A percentile compares a stretch with the other conserved stretches of the same genome.
These are phyloP conservation scores for Coniochaeta hoffmannii DNA, from an alignment of 2,329 filamentous ascomycete genomes.

Conservation along the genomic window DNA sequence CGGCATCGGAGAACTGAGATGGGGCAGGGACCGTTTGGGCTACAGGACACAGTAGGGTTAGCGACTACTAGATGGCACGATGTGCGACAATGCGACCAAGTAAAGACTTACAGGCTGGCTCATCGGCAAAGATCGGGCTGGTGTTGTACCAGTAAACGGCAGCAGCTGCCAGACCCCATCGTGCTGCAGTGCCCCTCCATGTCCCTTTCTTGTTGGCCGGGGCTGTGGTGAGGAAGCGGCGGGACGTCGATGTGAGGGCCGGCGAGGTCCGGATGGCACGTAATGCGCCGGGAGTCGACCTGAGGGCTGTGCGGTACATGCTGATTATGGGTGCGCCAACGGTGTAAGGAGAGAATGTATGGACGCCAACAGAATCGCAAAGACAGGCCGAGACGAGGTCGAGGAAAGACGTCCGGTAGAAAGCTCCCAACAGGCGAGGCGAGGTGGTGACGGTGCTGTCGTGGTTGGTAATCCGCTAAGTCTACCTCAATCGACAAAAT, in stretches of 20 bases:
- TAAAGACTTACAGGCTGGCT: conserved; percentile 58
- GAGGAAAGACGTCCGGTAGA: neutral
- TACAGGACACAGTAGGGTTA: conserved; percentile 10
- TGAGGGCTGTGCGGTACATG: conserved; percentile 48
- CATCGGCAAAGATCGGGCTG: conserved; percentile 77
- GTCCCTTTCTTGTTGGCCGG: conserved; percentile 61
- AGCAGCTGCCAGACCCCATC: conserved; percentile 69
- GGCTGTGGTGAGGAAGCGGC: conserved; percentile 46
- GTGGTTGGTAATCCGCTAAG: conserved; percentile 4
- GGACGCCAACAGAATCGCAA: neutral
- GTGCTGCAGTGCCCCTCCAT: conserved; percentile 69
- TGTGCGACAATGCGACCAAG: neutral
- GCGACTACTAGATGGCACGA: neutral
- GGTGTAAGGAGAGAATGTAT: conserved; percentile 3
- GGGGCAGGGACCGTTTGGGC: conserved; percentile 32
- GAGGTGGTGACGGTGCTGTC: neutral
- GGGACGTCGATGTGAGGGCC: conserved; percentile 29
- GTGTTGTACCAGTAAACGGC: conserved; percentile 94
- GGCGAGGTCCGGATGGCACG: conserved; percentile 30
- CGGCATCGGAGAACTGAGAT: conserved; percentile 46
- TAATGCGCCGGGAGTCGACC: conserved; percentile 38
- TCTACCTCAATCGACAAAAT: neutral
- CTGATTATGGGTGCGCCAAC: conserved; percentile 1
- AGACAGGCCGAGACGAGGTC: conserved; percentile 3
- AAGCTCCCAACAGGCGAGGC: neutral